Evolutionary conservation across 805 yeast genomes (phyloP).

Genomic region (Cyberlindnera maritima): DNA sequence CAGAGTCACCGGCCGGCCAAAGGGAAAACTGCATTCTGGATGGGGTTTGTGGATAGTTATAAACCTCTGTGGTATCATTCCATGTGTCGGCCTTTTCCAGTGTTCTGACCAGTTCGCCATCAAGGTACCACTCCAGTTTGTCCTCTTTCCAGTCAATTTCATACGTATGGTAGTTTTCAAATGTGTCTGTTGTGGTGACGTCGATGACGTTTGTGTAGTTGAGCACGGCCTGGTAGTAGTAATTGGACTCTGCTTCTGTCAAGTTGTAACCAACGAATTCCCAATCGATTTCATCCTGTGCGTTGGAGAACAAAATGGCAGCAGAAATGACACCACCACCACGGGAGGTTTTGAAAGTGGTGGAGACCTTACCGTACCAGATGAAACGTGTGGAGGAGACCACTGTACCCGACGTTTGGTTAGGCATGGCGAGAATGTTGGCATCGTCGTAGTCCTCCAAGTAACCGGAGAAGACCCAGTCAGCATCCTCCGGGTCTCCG

Average conservation of each 20-base stretch:
- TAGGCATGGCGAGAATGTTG: constrained; percentile 74
- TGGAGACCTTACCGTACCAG: constrained; percentile 84
- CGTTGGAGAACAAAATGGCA: constrained; percentile 75
- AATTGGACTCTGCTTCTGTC: constrained; percentile 70
- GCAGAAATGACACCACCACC: constrained; percentile 84
- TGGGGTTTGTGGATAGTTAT: constrained; percentile 71
- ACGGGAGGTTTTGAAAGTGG: constrained; percentile 70
- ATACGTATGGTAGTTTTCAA: constrained; percentile 67
- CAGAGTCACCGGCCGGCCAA: constrained; percentile 73
- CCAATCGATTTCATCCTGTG: constrained; percentile 86
- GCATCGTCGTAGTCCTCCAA: constrained; percentile 53
- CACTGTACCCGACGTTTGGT: constrained; percentile 71
- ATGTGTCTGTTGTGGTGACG: constrained; percentile 49
- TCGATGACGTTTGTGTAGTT: constrained; percentile 60
- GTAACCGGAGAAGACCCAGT: constrained; percentile 68
- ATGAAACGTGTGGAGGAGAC: constrained; percentile 73
- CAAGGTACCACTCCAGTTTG: constrained; percentile 64
- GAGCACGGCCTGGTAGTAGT: constrained; percentile 69
- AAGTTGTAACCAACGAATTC: constrained; percentile 82
- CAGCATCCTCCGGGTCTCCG: constrained; percentile 66
- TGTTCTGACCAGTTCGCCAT: constrained; percentile 66
- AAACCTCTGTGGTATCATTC: constrained; percentile 57
- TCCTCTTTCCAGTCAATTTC: constrained; percentile 83
- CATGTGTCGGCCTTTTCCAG: constrained; percentile 57
- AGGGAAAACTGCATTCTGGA: constrained; percentile 67